Conservation (phyloP, 23 red algal species). For the Agarophyton chilense region DNA sequence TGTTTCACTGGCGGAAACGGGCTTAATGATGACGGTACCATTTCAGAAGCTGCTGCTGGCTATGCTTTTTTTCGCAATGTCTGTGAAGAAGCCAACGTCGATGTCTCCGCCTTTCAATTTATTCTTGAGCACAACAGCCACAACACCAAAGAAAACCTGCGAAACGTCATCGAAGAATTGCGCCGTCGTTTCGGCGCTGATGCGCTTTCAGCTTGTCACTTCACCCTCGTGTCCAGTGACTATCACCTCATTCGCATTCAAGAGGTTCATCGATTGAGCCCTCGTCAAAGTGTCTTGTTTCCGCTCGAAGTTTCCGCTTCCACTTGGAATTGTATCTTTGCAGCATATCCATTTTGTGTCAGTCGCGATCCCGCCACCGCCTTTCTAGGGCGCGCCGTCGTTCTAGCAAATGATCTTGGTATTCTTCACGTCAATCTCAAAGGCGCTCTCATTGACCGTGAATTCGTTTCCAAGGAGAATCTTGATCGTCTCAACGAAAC, state of each 20-base stretch:
- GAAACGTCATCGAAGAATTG: conserved; percentile 68
- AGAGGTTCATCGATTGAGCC: conserved; percentile 79
- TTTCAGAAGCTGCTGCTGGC: conserved; percentile 82
- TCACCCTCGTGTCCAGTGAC: conserved; percentile 83
- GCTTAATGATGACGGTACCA: conserved; percentile 33
- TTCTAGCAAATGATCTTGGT: conserved; percentile 73
- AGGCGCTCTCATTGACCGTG: conserved; percentile 55
- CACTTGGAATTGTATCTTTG: conserved; percentile 78
- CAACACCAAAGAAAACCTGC: conserved; percentile 62
- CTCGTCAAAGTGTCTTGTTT: conserved; percentile 67
- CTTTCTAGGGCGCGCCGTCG: conserved; percentile 81
- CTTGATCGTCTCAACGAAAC: conserved; percentile 68
- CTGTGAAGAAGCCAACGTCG: conserved; percentile 77
- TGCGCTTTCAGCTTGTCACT: conserved; percentile 64
- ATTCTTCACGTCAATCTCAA: conserved; percentile 76
- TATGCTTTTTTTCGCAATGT: conserved; percentile 88
- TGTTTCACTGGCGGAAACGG: conserved; percentile 87
- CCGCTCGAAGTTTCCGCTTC: conserved; percentile 65
- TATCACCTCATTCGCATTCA: conserved; percentile 92
- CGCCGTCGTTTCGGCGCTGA: conserved; percentile 44
- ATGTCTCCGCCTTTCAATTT: conserved; percentile 50
- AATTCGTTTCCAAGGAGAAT: conserved; percentile 73
- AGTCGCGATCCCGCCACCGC: conserved; percentile 78
- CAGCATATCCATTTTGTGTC: conserved; percentile 85
- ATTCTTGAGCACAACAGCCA: conserved; percentile 72